A percentile compares a stretch with the other conserved stretches of the same genome.
Conservation (phyloP, 1,139 yeast genomes). For the Hansenula lynferdii region DNA sequence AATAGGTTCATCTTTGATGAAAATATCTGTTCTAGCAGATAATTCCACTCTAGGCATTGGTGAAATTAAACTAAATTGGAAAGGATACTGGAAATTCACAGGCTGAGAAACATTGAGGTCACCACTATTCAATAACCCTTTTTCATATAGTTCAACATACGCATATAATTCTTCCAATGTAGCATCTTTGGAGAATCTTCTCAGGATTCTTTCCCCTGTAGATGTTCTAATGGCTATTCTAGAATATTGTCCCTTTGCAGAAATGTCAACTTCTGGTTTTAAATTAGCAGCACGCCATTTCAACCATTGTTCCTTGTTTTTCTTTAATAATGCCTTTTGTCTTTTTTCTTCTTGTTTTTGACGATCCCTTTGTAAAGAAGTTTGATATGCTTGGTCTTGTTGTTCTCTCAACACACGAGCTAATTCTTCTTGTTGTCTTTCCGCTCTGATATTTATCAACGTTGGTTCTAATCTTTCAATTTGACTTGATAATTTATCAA, state of each 20-base stretch:
- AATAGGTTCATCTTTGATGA: slow-evolving; percentile 36
- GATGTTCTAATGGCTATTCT: slow-evolving; percentile 56
- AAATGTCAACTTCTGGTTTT: slow-evolving; percentile 28
- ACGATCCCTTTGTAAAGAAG: slow-evolving; percentile 45
- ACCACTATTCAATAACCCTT: slow-evolving; percentile 27
- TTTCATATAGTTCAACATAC: slow-evolving; percentile 43
- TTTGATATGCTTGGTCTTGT: slow-evolving; percentile 77
- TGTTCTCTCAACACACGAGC: slow-evolving; percentile 60
- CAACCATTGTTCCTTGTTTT: slow-evolving; percentile 35
- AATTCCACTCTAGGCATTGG: slow-evolving; percentile 53
- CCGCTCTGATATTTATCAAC: slow-evolving; percentile 52
- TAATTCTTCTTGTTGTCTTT: slow-evolving; percentile 54
- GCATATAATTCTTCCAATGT: slow-evolving; percentile 54
- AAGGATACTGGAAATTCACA: slow-evolving; percentile 36
- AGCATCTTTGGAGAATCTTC: slow-evolving; percentile 39
- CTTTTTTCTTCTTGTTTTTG: slow-evolving; percentile 27
- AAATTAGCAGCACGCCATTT: slow-evolving; percentile 40
- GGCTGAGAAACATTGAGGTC: slow-evolving; percentile 26
- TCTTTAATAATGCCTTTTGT: slow-evolving; percentile 21
- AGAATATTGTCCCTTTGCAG: slow-evolving; percentile 29
- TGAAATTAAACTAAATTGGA: slow-evolving; percentile 42
- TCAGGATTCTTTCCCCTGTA: slow-evolving; percentile 31
- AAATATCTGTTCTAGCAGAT: slow-evolving; percentile 21
- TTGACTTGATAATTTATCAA: slow-evolving; percentile 33
- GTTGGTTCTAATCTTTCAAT: slow-evolving; percentile 57